phyloP scores from a whole-genome alignment of 1,284 basidiomycete genomes.

The Spongispora temasekensis region DNA sequence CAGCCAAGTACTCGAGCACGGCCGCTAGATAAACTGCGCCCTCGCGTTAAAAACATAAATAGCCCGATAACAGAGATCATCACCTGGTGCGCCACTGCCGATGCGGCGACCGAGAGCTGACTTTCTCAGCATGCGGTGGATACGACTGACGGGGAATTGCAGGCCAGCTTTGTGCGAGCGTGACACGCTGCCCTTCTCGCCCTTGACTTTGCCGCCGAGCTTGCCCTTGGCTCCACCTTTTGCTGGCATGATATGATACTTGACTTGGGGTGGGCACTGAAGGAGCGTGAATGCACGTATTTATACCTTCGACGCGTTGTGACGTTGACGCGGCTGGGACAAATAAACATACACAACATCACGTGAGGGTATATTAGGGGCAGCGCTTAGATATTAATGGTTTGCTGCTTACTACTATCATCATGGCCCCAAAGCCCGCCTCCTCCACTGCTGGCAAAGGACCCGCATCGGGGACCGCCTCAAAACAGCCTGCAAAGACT shows the following conservation, averaged over 20 bases:
- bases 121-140: constrained; percentile 73
- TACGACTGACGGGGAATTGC: constrained; percentile 81
- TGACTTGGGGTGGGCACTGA: not conserved
- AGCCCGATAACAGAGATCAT: not conserved
- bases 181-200: constrained; percentile 45
- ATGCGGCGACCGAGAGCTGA: constrained; percentile 68
- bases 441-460: constrained; percentile 78
- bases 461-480: constrained; percentile 71
- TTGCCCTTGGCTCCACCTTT: constrained; percentile 51
- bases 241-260: constrained; percentile 25
- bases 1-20: constrained; percentile 70
- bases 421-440: constrained; percentile 78
- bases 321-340: constrained; percentile 25
- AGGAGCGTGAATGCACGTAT: constrained; percentile 19
- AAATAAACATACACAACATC: constrained; percentile 43
- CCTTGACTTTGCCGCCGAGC: constrained; percentile 41
- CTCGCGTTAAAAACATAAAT: constrained; percentile 14
- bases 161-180: constrained; percentile 85
- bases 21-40: constrained; percentile 70
- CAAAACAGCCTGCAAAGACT: constrained; percentile 78
- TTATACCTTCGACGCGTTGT: constrained; percentile 46
- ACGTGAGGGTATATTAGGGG: constrained; percentile 45
- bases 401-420: no score
- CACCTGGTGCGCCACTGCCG: constrained; percentile 60
- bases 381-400: constrained; percentile 7